A percentile compares a stretch with the other conserved stretches of the same genome.
These are phyloP conservation scores for Cytospora chrysosperma DNA, from an alignment of 2,329 filamentous ascomycete species.

Conservation along the genomic window DNA sequence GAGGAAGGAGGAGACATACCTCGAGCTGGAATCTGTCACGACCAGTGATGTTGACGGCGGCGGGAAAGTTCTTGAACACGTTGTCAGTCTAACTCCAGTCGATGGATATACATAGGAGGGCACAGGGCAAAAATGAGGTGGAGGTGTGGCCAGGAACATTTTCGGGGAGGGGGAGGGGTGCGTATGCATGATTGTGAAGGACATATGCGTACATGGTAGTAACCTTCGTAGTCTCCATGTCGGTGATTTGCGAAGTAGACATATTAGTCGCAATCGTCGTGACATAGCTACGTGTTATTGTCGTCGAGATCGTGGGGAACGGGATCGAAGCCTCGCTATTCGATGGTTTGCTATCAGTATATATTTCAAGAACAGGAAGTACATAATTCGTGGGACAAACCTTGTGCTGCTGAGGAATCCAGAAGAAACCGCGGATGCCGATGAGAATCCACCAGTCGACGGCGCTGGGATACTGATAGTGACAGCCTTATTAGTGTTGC, in stretches of 20 bases:
- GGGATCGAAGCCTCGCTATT: neutral
- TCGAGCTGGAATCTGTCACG: neutral
- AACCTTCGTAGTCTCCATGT: conserved; percentile 14
- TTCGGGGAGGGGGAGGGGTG: too few species aligned
- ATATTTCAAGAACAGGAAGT: too few species aligned
- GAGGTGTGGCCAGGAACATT: too few species aligned
- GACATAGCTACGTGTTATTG: conserved; percentile 19
- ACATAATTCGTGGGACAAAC: neutral
- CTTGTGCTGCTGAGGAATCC: neutral
- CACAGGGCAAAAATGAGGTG: too few species aligned
- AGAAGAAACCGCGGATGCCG: neutral
- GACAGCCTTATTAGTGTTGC: neutral
- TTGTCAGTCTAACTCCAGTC: neutral
- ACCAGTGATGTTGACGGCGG: neutral
- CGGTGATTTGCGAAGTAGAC: conserved; percentile 22
- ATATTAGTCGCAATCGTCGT: conserved; percentile 22
- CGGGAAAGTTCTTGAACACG: neutral
- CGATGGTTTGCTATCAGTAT: neutral
- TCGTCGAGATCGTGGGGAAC: conserved; percentile 9
- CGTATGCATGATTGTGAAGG: neutral
- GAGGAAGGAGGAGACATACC: neutral
- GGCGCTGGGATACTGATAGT: neutral
- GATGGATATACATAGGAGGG: too few species aligned
- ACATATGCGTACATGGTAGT: conserved; percentile 9
- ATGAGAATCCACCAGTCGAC: neutral